phyloP scores from a whole-genome alignment of 1,139 yeast genomes.

The Saccharomycopsis hybrid region DNA sequence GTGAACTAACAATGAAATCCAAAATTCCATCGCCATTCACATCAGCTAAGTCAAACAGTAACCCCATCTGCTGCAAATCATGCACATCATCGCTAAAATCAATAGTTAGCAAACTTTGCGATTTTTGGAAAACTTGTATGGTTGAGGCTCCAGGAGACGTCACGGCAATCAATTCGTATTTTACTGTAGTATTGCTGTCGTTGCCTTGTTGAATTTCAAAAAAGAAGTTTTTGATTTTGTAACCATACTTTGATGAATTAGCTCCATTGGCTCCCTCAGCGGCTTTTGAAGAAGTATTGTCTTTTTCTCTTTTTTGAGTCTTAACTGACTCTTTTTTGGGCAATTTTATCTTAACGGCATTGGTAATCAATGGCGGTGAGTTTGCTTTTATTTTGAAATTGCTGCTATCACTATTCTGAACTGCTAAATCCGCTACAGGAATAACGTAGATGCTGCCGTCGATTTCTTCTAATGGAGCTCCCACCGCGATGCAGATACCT shows the following conservation, averaged over 20 bases:
- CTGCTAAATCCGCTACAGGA: slow-evolving; percentile 30
- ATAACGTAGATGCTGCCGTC: slow-evolving; percentile 38
- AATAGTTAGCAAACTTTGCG: neutral
- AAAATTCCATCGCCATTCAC: slow-evolving; percentile 11
- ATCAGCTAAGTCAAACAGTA: slow-evolving; percentile 4
- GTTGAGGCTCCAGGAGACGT: slow-evolving; percentile 9
- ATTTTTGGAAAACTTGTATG: slow-evolving; percentile 1
- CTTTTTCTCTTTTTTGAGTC: too few species aligned
- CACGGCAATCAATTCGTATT: slow-evolving; percentile 3
- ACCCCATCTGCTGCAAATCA: slow-evolving; percentile 13
- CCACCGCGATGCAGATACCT: slow-evolving; percentile 36
- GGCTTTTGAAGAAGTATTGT: too few species aligned
- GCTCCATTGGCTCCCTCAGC: too few species aligned
- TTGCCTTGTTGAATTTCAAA: neutral
- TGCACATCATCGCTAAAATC: slow-evolving; percentile 1
- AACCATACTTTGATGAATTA: slow-evolving; percentile 1
- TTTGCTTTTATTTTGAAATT: too few species aligned
- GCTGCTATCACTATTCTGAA: neutral
- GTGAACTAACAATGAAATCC: slow-evolving; percentile 12
- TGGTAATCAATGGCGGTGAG: too few species aligned
- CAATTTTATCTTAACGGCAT: too few species aligned
- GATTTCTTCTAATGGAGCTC: slow-evolving; percentile 40
- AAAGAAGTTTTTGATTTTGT: neutral
- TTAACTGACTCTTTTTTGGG: too few species aligned
- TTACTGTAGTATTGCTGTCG: neutral